Conservation (phyloP, 306 rosid genomes). For the Quercus cerris region DNA sequence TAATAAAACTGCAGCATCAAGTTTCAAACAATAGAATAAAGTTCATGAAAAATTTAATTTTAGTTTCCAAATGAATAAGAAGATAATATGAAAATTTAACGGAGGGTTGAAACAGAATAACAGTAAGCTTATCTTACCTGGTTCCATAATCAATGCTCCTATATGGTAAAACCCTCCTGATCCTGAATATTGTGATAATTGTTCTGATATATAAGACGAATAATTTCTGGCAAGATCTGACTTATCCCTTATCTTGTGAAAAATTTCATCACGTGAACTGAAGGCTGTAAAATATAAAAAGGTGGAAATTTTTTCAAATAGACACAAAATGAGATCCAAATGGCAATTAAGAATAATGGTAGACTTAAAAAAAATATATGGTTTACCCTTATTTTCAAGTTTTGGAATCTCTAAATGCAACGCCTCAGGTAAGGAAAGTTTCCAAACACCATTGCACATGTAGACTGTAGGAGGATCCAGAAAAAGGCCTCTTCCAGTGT, state of each 20-base stretch:
- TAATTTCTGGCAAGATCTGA: slow-evolving; percentile 70
- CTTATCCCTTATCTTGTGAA: slow-evolving; percentile 59
- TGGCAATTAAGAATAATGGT: slow-evolving; percentile 7
- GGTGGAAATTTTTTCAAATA: background rate
- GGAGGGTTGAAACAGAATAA: slow-evolving; percentile 3
- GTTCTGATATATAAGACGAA: slow-evolving; percentile 61
- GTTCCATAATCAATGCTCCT: slow-evolving; percentile 84
- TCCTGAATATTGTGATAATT: slow-evolving; percentile 47
- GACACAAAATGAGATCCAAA: slow-evolving; percentile 24
- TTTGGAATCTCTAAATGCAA: slow-evolving; percentile 33
- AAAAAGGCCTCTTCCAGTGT: slow-evolving; percentile 94
- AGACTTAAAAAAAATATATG: background rate
- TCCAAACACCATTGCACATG: slow-evolving; percentile 63
- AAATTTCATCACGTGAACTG: slow-evolving; percentile 61
- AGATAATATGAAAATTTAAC: slow-evolving; percentile 12
- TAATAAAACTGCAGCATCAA: background rate
- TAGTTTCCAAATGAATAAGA: slow-evolving; percentile 1
- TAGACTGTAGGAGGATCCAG: slow-evolving; percentile 84
- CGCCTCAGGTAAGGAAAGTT: slow-evolving; percentile 69
- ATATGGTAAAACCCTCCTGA: slow-evolving; percentile 36
- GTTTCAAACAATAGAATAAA: background rate
- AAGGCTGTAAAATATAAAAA: slow-evolving; percentile 50
- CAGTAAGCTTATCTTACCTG: slow-evolving; percentile 59
- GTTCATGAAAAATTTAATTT: background rate
- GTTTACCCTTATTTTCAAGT: slow-evolving; percentile 45